Percentiles rank a stretch among this genome's conserved stretches.
phyloP scores from a whole-genome alignment of 2,329 filamentous ascomycete species.

The Sphaerulina musiva region DNA sequence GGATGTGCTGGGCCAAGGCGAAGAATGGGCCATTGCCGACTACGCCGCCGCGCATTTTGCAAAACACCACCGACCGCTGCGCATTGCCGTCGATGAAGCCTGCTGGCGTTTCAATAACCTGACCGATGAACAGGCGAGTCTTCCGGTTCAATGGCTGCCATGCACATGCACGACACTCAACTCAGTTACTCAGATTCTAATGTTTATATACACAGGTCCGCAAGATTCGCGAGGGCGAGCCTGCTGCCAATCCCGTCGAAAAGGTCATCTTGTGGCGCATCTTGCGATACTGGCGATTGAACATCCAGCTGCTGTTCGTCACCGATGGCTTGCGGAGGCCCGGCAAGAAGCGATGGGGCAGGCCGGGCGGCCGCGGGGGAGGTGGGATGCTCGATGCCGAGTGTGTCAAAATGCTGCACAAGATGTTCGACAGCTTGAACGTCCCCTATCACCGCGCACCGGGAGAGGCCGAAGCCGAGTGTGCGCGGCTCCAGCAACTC shows the following conservation, averaged over 20 bases:
- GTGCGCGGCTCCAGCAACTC: conserved; percentile 39
- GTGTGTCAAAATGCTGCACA: conserved; percentile 31
- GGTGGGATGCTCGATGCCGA: conserved; percentile 32
- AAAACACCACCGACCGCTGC: conserved; percentile 33
- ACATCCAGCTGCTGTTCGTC: conserved; percentile 50
- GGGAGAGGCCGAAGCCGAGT: conserved; percentile 45
- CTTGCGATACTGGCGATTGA: conserved; percentile 43
- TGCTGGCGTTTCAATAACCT: conserved; percentile 43
- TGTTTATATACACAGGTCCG: conserved; percentile 21
- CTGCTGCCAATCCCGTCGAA: conserved; percentile 38
- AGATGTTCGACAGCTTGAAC: conserved; percentile 36
- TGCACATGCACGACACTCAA: too few relatives aligned
- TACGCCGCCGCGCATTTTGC: conserved; percentile 36
- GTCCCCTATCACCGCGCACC: conserved; percentile 43
- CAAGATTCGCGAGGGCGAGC: conserved; percentile 34
- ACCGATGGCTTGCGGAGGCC: conserved; percentile 48
- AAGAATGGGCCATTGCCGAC: conserved; percentile 33
- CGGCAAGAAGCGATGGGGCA: conserved; percentile 21
- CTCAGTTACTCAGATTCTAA: too few relatives aligned
- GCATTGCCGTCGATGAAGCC: conserved; percentile 41
- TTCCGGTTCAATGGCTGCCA: neutral
- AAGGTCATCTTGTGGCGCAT: conserved; percentile 40
- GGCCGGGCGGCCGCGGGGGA: conserved; percentile 31
- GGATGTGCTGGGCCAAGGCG: conserved; percentile 34
- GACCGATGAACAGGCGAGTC: conserved; percentile 21